Evolutionary conservation across 23 red algal genomes (phyloP).

Genomic region (Gracilaria domingensis): DNA sequence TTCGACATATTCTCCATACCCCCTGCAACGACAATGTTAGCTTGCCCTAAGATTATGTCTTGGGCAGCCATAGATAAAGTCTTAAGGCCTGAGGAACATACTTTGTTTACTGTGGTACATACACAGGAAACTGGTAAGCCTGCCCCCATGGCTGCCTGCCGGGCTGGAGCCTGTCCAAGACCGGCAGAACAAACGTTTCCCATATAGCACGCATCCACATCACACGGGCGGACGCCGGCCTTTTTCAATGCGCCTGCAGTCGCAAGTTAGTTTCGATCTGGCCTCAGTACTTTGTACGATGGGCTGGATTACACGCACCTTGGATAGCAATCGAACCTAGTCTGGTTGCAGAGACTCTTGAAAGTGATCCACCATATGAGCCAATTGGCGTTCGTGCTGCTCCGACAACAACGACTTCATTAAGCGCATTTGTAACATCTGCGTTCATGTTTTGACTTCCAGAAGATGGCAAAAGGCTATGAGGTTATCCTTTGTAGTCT

Average conservation of each 20-base stretch:
- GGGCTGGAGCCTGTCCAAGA: conserved; percentile 91
- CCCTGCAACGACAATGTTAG: conserved; percentile 86
- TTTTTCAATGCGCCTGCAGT: conserved; percentile 67
- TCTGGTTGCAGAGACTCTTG: conserved; percentile 74
- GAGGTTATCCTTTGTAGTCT: background rate
- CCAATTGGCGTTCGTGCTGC: conserved; percentile 95
- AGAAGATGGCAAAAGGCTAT: background rate
- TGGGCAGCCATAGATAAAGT: conserved; percentile 75
- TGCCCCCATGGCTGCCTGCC: conserved; percentile 80
- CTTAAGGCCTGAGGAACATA: conserved; percentile 91
- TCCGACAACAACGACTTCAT: conserved; percentile 69
- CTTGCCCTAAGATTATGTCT: conserved; percentile 77
- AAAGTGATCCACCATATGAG: conserved; percentile 84
- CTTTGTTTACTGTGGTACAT: conserved; percentile 98
- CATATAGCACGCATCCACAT: conserved; percentile 81
- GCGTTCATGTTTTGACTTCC: background rate
- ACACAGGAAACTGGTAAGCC: conserved; percentile 72
- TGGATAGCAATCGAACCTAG: conserved; percentile 90
- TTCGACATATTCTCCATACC: conserved; percentile 94
- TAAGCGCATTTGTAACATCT: background rate
- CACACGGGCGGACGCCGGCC: conserved; percentile 25
- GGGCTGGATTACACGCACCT: conserved; percentile 30
- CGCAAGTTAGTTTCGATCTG: background rate
- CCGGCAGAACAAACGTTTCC: conserved; percentile 89
- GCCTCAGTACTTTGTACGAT: background rate